Conservation (phyloP, 345 rosid genomes). For the Eucalyptus sp. region DNA sequence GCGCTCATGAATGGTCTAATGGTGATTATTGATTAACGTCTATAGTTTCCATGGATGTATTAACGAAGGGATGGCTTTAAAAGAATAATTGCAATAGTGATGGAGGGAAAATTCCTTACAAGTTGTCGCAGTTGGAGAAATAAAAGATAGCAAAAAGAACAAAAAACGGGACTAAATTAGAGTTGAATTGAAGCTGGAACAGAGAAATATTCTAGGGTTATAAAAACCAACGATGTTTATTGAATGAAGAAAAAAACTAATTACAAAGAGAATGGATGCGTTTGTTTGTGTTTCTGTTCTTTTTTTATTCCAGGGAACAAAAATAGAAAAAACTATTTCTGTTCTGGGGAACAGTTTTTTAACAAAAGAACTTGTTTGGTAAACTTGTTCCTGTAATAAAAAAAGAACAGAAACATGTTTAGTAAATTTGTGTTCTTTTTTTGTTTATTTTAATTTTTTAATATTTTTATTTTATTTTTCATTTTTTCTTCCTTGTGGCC, state of each 20-base stretch:
- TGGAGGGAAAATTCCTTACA: neutral
- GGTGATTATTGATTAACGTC: no score
- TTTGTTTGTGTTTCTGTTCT: no score
- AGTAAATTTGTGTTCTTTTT: no score
- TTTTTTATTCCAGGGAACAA: no score
- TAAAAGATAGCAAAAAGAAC: neutral
- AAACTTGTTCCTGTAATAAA: no score
- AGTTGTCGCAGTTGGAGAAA: neutral
- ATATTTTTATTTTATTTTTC: no score
- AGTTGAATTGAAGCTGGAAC: neutral
- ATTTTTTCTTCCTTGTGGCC: no score
- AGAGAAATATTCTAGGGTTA: neutral
- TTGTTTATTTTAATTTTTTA: no score
- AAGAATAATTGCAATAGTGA: neutral
- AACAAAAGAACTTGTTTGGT: no score
- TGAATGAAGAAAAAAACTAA: neutral
- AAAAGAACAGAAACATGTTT: no score
- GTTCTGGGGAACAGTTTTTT: no score
- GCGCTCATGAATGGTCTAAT: neutral
- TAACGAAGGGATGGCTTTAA: neutral
- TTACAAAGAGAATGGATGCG: neutral
- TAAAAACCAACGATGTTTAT: neutral
- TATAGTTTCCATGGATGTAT: neutral
- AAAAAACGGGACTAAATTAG: neutral
- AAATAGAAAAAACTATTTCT: no score